Conservation (phyloP, 768 basidiomycete genomes). For the Pleurotus sapidus region DNA sequence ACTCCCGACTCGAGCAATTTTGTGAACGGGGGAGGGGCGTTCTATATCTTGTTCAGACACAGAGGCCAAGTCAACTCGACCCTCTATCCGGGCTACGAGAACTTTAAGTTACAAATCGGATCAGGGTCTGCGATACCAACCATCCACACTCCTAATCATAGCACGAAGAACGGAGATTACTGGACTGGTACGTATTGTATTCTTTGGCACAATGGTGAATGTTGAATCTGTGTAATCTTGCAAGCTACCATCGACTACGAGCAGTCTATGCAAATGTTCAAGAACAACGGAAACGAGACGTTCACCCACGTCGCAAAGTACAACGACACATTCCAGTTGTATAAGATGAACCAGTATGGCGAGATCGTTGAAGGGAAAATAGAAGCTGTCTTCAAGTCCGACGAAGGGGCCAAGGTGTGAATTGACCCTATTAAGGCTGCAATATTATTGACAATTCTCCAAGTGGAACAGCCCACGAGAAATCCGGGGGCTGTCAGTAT, state of each 20-base stretch:
- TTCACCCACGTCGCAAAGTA: background rate
- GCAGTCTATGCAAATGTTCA: constrained; percentile 2
- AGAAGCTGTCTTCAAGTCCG: background rate
- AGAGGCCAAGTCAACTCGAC: background rate
- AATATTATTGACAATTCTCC: background rate
- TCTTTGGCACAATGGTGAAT: background rate
- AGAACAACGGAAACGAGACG: background rate
- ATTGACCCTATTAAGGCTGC: background rate
- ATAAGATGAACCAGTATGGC: background rate
- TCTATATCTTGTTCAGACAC: background rate
- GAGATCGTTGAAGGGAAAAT: background rate
- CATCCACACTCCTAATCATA: background rate
- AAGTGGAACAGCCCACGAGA: background rate
- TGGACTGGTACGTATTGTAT: background rate
- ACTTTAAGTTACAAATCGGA: background rate
- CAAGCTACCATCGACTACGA: background rate
- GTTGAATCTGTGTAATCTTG: background rate
- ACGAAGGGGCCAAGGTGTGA: background rate
- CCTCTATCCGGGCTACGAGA: background rate
- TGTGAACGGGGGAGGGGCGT: background rate
- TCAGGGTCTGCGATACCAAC: background rate
- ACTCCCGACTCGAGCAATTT: background rate
- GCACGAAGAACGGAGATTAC: background rate
- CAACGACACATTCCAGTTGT: background rate
- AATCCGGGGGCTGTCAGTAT: background rate